Evolutionary conservation across 2,329 filamentous ascomycete genomes (phyloP).

Genomic region (Pseudophaeomoniella oleicola): DNA sequence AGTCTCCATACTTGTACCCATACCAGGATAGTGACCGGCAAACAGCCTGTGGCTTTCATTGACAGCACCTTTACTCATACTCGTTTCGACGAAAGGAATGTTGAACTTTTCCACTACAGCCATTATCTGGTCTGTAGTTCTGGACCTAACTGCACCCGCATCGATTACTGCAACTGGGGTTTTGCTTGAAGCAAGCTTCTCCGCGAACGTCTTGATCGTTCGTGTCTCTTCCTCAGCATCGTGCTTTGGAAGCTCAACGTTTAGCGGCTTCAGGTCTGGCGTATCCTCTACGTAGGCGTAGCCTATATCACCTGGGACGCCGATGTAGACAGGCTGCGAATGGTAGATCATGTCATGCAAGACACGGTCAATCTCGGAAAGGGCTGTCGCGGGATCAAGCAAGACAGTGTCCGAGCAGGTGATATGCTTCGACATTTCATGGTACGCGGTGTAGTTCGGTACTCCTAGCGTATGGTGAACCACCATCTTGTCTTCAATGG

Average conservation of each 20-base stretch:
- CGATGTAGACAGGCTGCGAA: conserved; percentile 70
- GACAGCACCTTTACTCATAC: conserved; percentile 78
- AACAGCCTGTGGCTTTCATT: conserved; percentile 63
- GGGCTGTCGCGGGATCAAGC: conserved; percentile 53
- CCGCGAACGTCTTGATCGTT: conserved; percentile 65
- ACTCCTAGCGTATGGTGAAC: conserved; percentile 61
- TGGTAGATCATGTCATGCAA: conserved; percentile 59
- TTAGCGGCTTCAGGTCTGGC: conserved; percentile 54
- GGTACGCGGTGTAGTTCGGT: conserved; percentile 71
- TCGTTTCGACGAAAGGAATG: conserved; percentile 72
- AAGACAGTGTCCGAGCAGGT: conserved; percentile 59
- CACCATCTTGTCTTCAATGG: conserved; percentile 27
- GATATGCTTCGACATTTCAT: conserved; percentile 59
- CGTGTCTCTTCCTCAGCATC: conserved; percentile 61
- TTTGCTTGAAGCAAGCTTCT: conserved; percentile 57
- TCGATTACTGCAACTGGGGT: conserved; percentile 70
- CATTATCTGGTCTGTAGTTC: conserved; percentile 57
- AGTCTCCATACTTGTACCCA: conserved; percentile 46
- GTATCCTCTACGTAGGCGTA: conserved; percentile 61
- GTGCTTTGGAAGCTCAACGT: conserved; percentile 50
- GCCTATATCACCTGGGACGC: conserved; percentile 69
- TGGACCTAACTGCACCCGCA: conserved; percentile 66
- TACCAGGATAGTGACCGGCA: conserved; percentile 75
- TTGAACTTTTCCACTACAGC: conserved; percentile 57
- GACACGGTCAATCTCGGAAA: conserved; percentile 62